Evolutionary conservation across 164 flowering plant species (phyloP).

Genomic region (Vitis riparia): DNA sequence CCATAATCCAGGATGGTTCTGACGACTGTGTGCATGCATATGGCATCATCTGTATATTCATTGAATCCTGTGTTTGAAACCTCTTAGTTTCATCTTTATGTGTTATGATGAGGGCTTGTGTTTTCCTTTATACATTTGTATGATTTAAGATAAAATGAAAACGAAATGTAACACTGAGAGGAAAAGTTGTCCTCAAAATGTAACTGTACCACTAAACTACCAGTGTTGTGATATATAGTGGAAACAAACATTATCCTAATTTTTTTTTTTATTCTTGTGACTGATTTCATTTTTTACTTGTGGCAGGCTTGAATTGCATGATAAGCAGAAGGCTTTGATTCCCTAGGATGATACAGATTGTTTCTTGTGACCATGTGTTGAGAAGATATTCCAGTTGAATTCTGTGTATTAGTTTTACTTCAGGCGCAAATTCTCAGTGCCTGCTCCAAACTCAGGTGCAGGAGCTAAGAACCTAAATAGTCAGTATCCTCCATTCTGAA

Average conservation of each 20-base stretch:
- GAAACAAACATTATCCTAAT: no score
- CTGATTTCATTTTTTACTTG: neutral
- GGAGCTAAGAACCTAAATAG: neutral
- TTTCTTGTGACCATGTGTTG: neutral
- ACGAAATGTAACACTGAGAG: no score
- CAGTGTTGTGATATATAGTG: no score
- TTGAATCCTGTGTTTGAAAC: neutral
- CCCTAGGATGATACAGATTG: conserved; percentile 1
- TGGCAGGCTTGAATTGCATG: conserved; percentile 10
- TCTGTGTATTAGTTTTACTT: conserved; percentile 3
- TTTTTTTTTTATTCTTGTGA: no score
- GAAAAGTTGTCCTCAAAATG: no score
- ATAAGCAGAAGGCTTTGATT: neutral
- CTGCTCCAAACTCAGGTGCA: neutral
- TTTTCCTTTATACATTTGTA: no score
- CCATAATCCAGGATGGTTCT: neutral
- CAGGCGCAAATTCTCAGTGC: conserved; percentile 1
- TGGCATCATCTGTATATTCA: neutral
- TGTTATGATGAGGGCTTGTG: neutral
- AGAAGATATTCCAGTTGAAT: conserved; percentile 8
- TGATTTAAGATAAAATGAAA: no score
- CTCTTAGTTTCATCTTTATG: neutral
- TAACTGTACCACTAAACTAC: no score
- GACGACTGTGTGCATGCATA: neutral
- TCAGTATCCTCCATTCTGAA: neutral